Conservation (phyloP, 2,329 filamentous ascomycete species). For the Cytospora paraplurivora region DNA sequence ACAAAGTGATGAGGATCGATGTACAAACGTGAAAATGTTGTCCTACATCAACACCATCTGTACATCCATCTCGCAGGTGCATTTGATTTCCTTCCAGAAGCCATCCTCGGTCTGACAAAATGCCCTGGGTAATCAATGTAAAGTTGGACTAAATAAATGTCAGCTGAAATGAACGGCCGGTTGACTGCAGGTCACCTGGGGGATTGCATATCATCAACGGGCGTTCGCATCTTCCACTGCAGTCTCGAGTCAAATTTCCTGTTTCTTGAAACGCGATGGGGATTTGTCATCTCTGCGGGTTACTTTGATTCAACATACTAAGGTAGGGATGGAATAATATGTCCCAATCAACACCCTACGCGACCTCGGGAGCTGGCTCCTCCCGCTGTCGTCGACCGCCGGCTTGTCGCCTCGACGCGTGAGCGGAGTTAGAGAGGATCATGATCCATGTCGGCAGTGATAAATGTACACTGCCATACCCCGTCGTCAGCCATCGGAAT, state of each 20-base stretch:
- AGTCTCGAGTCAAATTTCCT: slow-evolving; percentile 5
- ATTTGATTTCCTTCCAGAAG: slow-evolving; percentile 23
- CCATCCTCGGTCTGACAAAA: background rate
- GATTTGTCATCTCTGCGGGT: background rate
- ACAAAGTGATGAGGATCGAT: too few species aligned
- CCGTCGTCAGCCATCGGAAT: too few species aligned
- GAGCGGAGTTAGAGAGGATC: background rate
- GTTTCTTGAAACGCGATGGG: background rate
- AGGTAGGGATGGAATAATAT: background rate
- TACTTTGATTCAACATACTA: background rate
- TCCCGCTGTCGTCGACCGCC: background rate
- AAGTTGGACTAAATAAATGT: slow-evolving; percentile 2
- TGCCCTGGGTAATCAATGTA: too few species aligned
- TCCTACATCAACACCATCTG: background rate
- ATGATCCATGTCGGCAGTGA: background rate
- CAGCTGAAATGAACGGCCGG: slow-evolving; percentile 10
- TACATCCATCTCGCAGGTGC: slow-evolving; percentile 6
- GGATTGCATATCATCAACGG: slow-evolving; percentile 9
- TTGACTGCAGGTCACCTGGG: slow-evolving; percentile 14
- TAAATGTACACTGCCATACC: background rate
- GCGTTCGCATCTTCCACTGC: slow-evolving; percentile 7
- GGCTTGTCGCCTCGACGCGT: background rate
- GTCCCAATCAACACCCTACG: background rate
- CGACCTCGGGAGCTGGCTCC: background rate
- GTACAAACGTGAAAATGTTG: slow-evolving; percentile 6